Evolutionary conservation across 306 rosid genomes (phyloP).

Genomic region (Cajanus cajan): DNA sequence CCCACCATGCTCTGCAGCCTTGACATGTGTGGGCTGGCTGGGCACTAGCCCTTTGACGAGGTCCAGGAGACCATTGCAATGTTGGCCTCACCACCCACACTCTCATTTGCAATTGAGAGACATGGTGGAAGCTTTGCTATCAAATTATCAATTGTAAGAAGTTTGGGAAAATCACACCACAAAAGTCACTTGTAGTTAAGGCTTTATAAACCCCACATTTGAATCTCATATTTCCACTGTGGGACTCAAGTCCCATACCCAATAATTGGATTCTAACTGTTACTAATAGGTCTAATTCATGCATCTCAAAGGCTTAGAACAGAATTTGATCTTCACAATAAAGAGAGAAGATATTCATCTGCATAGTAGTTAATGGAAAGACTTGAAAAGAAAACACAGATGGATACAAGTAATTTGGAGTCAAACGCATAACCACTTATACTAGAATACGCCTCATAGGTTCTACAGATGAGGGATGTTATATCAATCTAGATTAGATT

Average conservation of each 20-base stretch:
- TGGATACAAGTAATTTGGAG: not conserved
- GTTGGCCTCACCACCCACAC: not conserved
- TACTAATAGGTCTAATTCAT: not conserved
- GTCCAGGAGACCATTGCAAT: not conserved
- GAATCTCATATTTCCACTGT: not conserved
- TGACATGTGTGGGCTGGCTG: not conserved
- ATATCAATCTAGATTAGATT: constrained; percentile 1
- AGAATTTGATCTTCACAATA: not conserved
- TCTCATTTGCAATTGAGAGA: not conserved
- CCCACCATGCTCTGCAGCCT: not conserved
- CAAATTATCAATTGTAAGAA: not conserved
- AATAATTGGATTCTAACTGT: not conserved
- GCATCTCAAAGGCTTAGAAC: not conserved
- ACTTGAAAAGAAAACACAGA: not conserved
- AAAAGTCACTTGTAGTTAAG: not conserved
- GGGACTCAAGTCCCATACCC: not conserved
- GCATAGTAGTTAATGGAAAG: not conserved
- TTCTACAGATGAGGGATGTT: not conserved
- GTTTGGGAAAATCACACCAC: not conserved
- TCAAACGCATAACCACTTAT: not conserved
- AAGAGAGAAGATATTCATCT: constrained; percentile 10
- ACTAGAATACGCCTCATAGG: constrained; percentile 3
- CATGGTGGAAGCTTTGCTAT: not conserved
- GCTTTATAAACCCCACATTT: not conserved
- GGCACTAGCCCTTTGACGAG: not conserved